Base-by-base conservation (phyloP, 2,329 filamentous ascomycete species). In the Paecilomyces dactylethromorphus region DNA sequence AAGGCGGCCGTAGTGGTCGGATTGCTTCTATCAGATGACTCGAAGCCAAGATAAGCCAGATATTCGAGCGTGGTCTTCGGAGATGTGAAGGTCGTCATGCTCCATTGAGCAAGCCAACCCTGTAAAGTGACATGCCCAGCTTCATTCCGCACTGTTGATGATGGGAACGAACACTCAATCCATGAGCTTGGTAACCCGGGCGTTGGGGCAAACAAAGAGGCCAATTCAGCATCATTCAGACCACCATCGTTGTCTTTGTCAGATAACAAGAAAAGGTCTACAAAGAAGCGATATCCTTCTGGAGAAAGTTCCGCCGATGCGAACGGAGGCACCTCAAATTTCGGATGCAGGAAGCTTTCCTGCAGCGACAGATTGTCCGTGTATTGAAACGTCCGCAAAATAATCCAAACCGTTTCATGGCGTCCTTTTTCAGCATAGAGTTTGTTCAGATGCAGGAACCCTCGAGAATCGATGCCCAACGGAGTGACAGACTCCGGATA, bases 71-170 rank as follows among this genome's bases (percentile, higher is more conserved):
- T 97, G 0, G 91, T 97, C 71, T 94, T 95, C 12, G 94, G 93
- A 58, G 95, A 92, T 60, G 95, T 86, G 68, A 97, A 99, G 0
- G 94, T 99, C 0, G 94, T 99, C 94, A 99, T 99, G 72, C 92
- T 97, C 94, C 94, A 99, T 69, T 99, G 94, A 3, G 94, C 94
- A 39, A 99, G 84, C 94, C 94, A 99, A 1, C 94, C 94, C 74
- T 99, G 94, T 3, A 99, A 81, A 1, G 94, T 99, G 62, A 99
- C 92, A 71, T 97, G 86, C 0, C 94, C 94, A 8, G 91, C 91
- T 75, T 99, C 94, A 70, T 97, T 97, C 50, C 91, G 88, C 18
- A 97, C 93, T 0, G 94, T 97, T 24, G 91, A 96, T 0, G 90
- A 92, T 1, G 94, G 94, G 69, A 99, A 99, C 0, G 86, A 90